Evolutionary conservation across 2,329 filamentous ascomycete species (phyloP).

Genomic region (Epichloe gansuensis): DNA sequence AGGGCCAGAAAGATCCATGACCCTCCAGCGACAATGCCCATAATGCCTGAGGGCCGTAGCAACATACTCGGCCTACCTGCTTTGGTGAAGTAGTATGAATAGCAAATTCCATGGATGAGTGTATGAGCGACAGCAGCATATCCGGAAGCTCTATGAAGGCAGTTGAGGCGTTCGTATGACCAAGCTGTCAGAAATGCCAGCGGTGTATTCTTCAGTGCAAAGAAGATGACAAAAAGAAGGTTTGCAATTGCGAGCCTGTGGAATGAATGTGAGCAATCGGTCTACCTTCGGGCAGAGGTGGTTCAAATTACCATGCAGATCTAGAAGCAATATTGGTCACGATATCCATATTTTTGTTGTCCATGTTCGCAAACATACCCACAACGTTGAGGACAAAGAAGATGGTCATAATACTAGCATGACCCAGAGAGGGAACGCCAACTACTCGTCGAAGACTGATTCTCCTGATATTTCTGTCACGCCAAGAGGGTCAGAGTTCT

Average conservation of each 20-base stretch:
- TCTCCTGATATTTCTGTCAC: slow-evolving; percentile 16
- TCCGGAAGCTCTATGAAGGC: slow-evolving; percentile 42
- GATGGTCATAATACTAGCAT: slow-evolving; percentile 16
- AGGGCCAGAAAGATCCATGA: slow-evolving; percentile 33
- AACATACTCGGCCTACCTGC: slow-evolving; percentile 19
- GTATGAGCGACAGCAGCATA: slow-evolving; percentile 34
- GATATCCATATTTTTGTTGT: slow-evolving; percentile 18
- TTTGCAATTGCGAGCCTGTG: slow-evolving; percentile 31
- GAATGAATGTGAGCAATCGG: not conserved
- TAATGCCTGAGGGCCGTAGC: slow-evolving; percentile 27
- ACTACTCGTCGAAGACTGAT: slow-evolving; percentile 15
- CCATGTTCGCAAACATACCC: slow-evolving; percentile 21
- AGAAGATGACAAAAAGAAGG: slow-evolving; percentile 37
- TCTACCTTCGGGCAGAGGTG: not conserved
- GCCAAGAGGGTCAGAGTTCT: not conserved
- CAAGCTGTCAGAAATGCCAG: slow-evolving; percentile 39
- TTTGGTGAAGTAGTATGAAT: slow-evolving; percentile 28
- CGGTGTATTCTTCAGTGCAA: slow-evolving; percentile 47
- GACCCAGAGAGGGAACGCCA: slow-evolving; percentile 20
- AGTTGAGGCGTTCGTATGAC: slow-evolving; percentile 47
- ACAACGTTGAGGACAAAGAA: slow-evolving; percentile 24
- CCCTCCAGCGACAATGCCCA: slow-evolving; percentile 35
- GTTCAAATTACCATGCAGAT: slow-evolving; percentile 24
- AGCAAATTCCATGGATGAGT: slow-evolving; percentile 33
- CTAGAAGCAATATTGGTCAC: slow-evolving; percentile 25